Percentiles rank a stretch among this genome's conserved stretches.
phyloP scores from a whole-genome alignment of 208 protist genomes.

The Naegleria lovaniensis region DNA sequence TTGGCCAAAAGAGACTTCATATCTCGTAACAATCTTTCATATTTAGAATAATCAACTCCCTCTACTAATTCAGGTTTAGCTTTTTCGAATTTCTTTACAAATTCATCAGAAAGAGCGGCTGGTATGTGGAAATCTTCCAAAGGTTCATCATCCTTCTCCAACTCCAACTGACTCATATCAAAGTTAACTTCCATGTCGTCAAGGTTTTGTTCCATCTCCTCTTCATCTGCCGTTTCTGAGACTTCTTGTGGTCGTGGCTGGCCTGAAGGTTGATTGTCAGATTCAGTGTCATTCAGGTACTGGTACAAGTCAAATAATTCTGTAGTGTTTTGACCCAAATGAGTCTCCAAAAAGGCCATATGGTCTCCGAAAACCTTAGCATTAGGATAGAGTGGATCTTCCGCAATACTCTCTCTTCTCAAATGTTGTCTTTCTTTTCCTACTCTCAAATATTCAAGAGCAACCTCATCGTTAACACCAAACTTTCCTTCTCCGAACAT shows the following conservation, averaged over 20 bases:
- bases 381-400: neutral
- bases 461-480: conserved; percentile 21
- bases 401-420: neutral
- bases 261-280: neutral
- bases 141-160: neutral
- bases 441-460: neutral
- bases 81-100: neutral
- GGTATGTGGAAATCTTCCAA: neutral
- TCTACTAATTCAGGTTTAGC: too few relatives aligned
- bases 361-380: neutral
- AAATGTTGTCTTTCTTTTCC: neutral
- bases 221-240: neutral
- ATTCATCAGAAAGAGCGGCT: neutral
- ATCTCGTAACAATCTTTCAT: too few relatives aligned
- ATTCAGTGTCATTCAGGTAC: neutral
- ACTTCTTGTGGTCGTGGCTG: neutral
- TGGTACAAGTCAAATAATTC: neutral
- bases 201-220: neutral
- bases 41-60: too few relatives aligned
- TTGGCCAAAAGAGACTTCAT: too few relatives aligned
- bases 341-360: neutral
- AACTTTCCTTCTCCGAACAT: neutral
- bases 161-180: neutral
- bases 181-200: neutral
- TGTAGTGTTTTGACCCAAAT: neutral